Evolutionary conservation across 345 rosid genomes (phyloP), one percentile per base, ranked within the genome.

Genomic region (Draba incana): DNA sequence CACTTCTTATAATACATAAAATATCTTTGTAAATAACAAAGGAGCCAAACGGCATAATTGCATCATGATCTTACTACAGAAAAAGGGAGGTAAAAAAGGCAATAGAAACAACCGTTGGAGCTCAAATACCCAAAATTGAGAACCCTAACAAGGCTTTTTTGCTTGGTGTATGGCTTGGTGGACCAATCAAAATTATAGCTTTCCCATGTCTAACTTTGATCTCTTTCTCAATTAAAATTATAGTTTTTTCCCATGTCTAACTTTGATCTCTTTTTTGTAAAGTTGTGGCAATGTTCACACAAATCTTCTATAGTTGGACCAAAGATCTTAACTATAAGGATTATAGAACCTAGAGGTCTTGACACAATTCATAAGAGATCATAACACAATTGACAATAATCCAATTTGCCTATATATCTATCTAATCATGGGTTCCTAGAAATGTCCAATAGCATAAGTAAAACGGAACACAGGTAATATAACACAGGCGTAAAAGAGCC

Each of bases 81-180:
- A 10, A 54, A 31, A 31, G 6, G 6, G 35, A 2, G 2, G 42
- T 57, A 5, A 14, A 5, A 58, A 57, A 74, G 61, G 43, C 59
- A 16, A 61, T 25, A 30, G 31, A 64, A 11, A 68, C 42, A 11
- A 45, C 73, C 78, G 78, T 74, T 74, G 58, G 57, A 53, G 68
- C 58, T 74, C 72, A 31, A 33, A 9, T 55, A 38, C 64, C 35
- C 57, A 47, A 64, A 64, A n/a, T 16, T 54, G 10, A 14, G 0
- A 51, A 51, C 48, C 66, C 62, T 14, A 43, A 37, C 46, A 60
- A 51, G 13, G 39, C 44, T 43, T 43, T 65, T 65, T 15, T 52
- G 33, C 70, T 72, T 72, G 56, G 16, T 9, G 25, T 13, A 33
- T 20, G 58, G 10, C 13, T 13, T n/a, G 20, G 20, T 46, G 50